These are phyloP conservation scores for Yamadazyma mexicana DNA, from an alignment of 1,139 yeast species.

Conservation along the genomic window DNA sequence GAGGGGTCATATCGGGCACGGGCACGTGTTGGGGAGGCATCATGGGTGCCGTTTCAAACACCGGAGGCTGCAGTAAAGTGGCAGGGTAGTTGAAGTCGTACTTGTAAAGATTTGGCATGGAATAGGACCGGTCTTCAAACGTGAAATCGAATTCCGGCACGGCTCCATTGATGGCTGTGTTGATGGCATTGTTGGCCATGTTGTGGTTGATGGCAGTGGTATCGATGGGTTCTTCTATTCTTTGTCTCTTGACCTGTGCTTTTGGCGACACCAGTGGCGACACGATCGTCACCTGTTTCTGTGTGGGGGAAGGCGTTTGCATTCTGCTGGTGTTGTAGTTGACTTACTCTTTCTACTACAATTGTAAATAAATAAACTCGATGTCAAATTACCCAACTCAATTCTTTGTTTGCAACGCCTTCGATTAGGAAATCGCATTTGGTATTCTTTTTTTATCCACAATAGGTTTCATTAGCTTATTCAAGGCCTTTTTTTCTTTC, in stretches of 20 bases:
- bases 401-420: no score
- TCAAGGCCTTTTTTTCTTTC: no score
- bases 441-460: no score
- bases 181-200: background rate
- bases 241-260: background rate
- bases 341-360: constrained; percentile 7
- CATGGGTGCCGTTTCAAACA: background rate
- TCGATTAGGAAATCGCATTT: no score
- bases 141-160: constrained; percentile 3
- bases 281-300: background rate
- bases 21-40: background rate
- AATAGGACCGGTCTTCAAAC: constrained; percentile 5
- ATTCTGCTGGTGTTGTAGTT: constrained; percentile 10
- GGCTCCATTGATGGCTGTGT: background rate
- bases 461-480: no score
- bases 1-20: background rate
- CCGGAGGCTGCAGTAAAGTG: background rate
- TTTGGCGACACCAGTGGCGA: constrained; percentile 4
- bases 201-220: background rate
- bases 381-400: no score
- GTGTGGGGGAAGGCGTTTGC: background rate
- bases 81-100: background rate
- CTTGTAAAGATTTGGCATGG: constrained; percentile 9
- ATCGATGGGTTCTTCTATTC: background rate
- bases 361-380: no score